Evolutionary conservation across 495 filamentous ascomycete genomes (phyloP), one percentile per base, ranked within the genome.

Genomic region (Geopyxis carbonaria): DNA sequence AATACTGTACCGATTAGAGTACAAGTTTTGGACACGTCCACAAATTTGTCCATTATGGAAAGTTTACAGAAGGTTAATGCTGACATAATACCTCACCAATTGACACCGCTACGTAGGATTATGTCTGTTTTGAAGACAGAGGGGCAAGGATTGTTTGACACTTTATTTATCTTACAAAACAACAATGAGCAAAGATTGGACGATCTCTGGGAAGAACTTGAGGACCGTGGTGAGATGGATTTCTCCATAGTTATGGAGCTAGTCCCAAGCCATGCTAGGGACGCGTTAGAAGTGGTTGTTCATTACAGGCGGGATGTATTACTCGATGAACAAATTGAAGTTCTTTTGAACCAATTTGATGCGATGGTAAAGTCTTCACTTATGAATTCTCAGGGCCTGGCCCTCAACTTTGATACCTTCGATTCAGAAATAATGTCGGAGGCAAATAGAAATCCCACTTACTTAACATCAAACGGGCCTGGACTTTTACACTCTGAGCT

Each of bases 1-100:
- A 92, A 87, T 44, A 93, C 86, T 0, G 63, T 93, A 15, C 83
- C 86, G 1, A 59, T 83, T n/a, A 67, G 84, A 14, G 55, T 78
- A 37, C 53, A 69, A 21, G 35, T 76, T n/a, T 50, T 59, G 2
- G 42, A 37, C 8, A 40, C 31, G 16, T 51, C 34, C 41, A 64
- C 35, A 44, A 73, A 73, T 38, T 34, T 60, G n/a, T 67, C 73
- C 6, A 45, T 79, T 11, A 59, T 64, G 44, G 55, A 53, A 34
- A 51, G 53, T 1, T 62, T 80, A 5, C 73, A 81, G 22, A 50
- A 44, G 0, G 46, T 69, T 25, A 82, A 78, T 48, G 57, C 64
- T 2, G 59, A 70, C 8, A 59, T 71, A 6, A 45, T 81, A 10
- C 58, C 64, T 7, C 72, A 75, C 45, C 81, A 87, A 45, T 64